Evolutionary conservation across 257 asterid species (phyloP), one percentile per base, ranked within the genome.

Genomic region (Henckelia pumila): DNA sequence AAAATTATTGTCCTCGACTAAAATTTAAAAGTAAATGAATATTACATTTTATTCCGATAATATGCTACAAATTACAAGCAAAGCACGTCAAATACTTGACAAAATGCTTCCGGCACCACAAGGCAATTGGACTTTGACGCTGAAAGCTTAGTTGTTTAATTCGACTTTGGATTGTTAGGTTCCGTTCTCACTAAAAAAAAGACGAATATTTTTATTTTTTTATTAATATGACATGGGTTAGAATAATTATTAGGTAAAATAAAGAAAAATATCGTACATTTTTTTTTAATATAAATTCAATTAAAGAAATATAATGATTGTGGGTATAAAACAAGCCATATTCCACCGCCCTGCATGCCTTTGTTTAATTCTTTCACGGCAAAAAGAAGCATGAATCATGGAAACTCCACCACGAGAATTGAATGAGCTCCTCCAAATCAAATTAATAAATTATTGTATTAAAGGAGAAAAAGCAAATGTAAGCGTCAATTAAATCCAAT

Each of bases 351-450:
- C 19, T 47, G 24, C 55, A 47, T 47, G 7, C 55, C 20, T 47
- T 44, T 4, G 53, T 44, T 44, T 44, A 16, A 5, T 44, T 44
- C 7, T 14, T 44, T 44, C 53, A 44, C 8, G 7, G 60, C 44
- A 26, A 19, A 26, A 60, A 20, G 53, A 16, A 70, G 68, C 75
- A 53, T 62, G 75, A 61, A 19, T 23, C 69, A 24, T 55, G 32
- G n/a, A 64, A 53, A 63, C 69, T 61, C 5, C 74, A 70, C 68
- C 61, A 14, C 50, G 13, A 14, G 50, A 1, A 6, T 40, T 40
- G 6, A 13, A 13, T 13, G 50, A 20, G 24, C 30, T 30, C 68
- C 60, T 44, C n/a, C 44, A 28, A 5, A 5, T 17, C 20, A 47
- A 16, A 16, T 47, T 14, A 47, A 40, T 40, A 40, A 35, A 40